Evolutionary conservation across 768 basidiomycete species (phyloP), one percentile per base, ranked within the genome.

Genomic region (Pleurotus eryngii): DNA sequence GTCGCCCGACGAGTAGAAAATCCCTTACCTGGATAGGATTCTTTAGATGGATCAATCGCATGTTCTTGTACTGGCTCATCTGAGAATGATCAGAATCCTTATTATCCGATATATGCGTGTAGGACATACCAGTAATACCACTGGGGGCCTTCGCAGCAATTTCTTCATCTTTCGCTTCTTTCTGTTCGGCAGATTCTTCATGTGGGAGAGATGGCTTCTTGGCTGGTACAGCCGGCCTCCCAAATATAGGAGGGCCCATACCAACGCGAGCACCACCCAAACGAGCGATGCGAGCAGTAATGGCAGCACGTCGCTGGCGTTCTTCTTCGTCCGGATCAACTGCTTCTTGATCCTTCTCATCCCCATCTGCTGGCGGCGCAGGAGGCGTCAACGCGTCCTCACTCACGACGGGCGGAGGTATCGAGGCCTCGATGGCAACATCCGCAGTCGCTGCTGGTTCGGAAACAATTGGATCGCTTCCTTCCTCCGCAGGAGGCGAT

Each of bases 271-370:
- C 83, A 48, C 93, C 95, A 26, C 95, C 95, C 15, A 98, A 79
- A 59, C 89, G 87, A 42, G 93, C 94, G 92, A 98, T 93, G 46
- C 94, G 81, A 20, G 93, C 93, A 30, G 94, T 92, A 65, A 98
- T 87, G 9, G 90, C 87, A 4, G 92, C 90, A 43, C 95, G 83
- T 46, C 89, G 82, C 65, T 90, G 87, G 55, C 87, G 76, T 63
- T 90, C 89, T 61, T 89, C 87, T 49, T 86, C 85, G 65, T 87
- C 59, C 1, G 81, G 79, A 64, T 85, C 85, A 22, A 61, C 57
- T 43, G 69, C 64, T 11, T 56, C 61, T 15, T 42, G 22, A 42
- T 20, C 71, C 14, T 63, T 69, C 40, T 74, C 76, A 3, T 60
- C 68, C 58, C 70, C 73, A 43, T 64, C 64, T 43, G 46, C 55